phyloP scores from a whole-genome alignment of 2,329 filamentous ascomycete species.

The Magnaporthiopsis incrustans region DNA sequence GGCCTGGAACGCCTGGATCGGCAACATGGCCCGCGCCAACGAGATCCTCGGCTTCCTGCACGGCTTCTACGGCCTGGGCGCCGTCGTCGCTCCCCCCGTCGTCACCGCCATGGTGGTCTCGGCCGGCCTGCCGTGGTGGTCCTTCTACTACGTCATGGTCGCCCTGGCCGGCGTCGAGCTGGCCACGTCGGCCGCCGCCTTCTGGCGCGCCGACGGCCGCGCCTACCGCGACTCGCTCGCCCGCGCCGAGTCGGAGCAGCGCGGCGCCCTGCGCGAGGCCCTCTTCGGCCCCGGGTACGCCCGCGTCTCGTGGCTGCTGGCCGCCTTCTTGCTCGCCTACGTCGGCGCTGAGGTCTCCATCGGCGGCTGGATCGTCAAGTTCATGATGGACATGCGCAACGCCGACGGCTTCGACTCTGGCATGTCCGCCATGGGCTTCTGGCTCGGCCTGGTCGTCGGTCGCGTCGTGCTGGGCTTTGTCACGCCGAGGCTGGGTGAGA shows the following conservation, averaged over 20 bases:
- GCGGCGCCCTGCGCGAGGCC: conserved; percentile 30
- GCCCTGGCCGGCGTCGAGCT: conserved; percentile 50
- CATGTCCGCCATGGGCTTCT: conserved; percentile 72
- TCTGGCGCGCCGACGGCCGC: conserved; percentile 54
- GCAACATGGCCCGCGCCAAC: conserved; percentile 65
- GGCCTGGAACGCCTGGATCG: conserved; percentile 53
- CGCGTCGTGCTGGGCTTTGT: conserved; percentile 67
- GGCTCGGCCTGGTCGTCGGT: conserved; percentile 73
- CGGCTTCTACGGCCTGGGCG: conserved; percentile 64
- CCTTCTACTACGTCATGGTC: conserved; percentile 70
- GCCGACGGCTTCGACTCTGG: conserved; percentile 64
- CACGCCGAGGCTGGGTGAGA: conserved; percentile 67
- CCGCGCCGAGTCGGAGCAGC: neutral
- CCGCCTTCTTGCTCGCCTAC: conserved; percentile 69
- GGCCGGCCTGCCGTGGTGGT: conserved; percentile 56
- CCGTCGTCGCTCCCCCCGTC: conserved; percentile 59
- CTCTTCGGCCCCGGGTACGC: conserved; percentile 4
- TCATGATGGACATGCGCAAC: conserved; percentile 73
- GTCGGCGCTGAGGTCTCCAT: conserved; percentile 63
- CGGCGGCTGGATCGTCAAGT: conserved; percentile 69
- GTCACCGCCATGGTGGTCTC: conserved; percentile 67
- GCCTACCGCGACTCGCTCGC: conserved; percentile 38
- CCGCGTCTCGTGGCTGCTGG: conserved; percentile 63
- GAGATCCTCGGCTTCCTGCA: conserved; percentile 68
- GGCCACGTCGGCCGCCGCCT: conserved; percentile 40